phyloP scores from a whole-genome alignment of 805 yeast species.

The Brettanomyces sp. region DNA sequence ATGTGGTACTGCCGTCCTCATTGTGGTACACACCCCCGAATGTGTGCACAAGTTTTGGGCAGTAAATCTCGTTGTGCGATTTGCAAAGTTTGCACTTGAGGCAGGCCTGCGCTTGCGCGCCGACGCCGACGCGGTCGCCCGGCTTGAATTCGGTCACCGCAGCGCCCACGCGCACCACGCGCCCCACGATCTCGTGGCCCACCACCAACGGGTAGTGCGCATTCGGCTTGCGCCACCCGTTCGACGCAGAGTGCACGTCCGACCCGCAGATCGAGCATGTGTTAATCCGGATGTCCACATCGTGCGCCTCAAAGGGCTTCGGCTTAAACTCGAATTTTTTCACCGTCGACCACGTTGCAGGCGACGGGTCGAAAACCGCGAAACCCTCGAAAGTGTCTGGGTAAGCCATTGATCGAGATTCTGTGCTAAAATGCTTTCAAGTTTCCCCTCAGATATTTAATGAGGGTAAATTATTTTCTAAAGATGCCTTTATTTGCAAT shows the following conservation, averaged over 20 bases:
- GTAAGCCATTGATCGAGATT: conserved; percentile 5
- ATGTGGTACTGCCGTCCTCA: conserved; percentile 18
- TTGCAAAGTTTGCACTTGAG: conserved; percentile 49
- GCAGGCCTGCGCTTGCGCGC: conserved; percentile 62
- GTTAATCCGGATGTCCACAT: conserved; percentile 35
- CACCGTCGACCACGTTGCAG: conserved; percentile 25
- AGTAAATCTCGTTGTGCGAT: conserved; percentile 36
- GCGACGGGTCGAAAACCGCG: conserved; percentile 26
- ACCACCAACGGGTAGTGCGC: conserved; percentile 26
- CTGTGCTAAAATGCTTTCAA: not conserved
- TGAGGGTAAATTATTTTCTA: too few relatives aligned
- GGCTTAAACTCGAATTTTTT: conserved; percentile 24
- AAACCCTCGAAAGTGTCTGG: conserved; percentile 31
- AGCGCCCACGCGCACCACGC: conserved; percentile 50
- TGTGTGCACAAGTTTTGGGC: conserved; percentile 27
- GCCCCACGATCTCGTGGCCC: conserved; percentile 63
- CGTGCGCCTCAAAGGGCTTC: conserved; percentile 29
- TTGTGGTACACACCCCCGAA: conserved; percentile 23
- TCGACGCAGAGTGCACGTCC: conserved; percentile 42
- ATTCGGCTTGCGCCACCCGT: conserved; percentile 37
- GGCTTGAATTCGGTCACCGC: conserved; percentile 40
- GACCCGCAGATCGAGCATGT: conserved; percentile 52
- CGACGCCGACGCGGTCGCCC: conserved; percentile 76
- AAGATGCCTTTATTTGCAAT: too few relatives aligned
- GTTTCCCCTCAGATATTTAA: too few relatives aligned